Evolutionary conservation across 345 rosid genomes (phyloP).

Genomic region (Bretschneidera sinensis): DNA sequence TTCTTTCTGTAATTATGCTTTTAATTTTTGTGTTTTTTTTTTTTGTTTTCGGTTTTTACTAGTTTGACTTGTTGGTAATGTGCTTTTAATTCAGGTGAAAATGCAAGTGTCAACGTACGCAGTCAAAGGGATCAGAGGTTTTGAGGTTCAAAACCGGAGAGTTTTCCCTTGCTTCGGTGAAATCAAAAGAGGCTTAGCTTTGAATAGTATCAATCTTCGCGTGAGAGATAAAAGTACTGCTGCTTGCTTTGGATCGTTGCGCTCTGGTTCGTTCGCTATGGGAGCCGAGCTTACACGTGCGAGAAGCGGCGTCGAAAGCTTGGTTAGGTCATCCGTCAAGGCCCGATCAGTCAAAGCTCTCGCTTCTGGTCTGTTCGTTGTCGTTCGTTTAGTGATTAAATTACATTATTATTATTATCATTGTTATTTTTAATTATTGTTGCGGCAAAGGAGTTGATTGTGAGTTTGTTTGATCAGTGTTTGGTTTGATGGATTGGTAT

Average conservation of each 20-base stretch:
- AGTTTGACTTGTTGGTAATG: no score
- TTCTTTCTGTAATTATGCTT: neutral
- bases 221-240: conserved; percentile 23
- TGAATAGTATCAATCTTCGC: conserved; percentile 23
- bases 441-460: neutral
- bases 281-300: conserved; percentile 63
- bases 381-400: neutral
- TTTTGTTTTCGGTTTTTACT: no score
- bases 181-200: conserved; percentile 20
- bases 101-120: conserved; percentile 62
- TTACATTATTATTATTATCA: neutral
- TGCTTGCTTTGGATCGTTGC: conserved; percentile 32
- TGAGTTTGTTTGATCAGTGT: neutral
- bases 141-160: conserved; percentile 33
- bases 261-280: conserved; percentile 37
- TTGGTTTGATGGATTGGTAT: neutral
- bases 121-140: conserved; percentile 35
- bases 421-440: neutral
- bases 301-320: conserved; percentile 25
- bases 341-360: conserved; percentile 58
- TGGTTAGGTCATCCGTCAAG: conserved; percentile 44
- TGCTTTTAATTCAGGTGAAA: conserved; percentile 23
- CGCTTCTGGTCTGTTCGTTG: conserved; percentile 54
- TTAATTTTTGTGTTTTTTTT: conserved; percentile 21
- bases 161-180: conserved; percentile 16